Conservation (phyloP, 164 flowering plant genomes). For the Vitis cinerea region DNA sequence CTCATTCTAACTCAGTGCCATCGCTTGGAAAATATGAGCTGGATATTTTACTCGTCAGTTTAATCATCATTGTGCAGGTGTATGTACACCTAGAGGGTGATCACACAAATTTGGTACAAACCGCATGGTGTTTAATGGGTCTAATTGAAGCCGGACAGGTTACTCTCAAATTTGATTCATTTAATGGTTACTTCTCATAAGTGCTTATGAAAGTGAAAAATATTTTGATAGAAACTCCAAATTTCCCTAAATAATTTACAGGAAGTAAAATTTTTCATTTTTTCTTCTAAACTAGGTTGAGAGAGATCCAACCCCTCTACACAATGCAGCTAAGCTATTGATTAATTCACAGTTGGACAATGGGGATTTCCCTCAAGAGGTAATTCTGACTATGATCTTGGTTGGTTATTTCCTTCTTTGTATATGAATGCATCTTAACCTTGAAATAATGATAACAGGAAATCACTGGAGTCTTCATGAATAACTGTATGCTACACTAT, state of each 20-base stretch:
- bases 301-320: slow-evolving; percentile 36
- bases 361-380: slow-evolving; percentile 50
- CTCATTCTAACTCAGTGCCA: not conserved
- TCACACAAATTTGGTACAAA: slow-evolving; percentile 51
- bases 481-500: too few species aligned
- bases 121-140: slow-evolving; percentile 62
- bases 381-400: not conserved
- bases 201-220: too few species aligned
- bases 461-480: too few species aligned
- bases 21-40: too few species aligned
- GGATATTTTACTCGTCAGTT: too few species aligned
- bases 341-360: slow-evolving; percentile 39
- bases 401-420: too few species aligned
- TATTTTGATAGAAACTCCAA: too few species aligned
- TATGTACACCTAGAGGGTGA: slow-evolving; percentile 44
- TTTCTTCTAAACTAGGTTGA: slow-evolving; percentile 15
- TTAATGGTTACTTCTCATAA: not conserved
- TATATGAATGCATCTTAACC: too few species aligned
- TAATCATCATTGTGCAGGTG: slow-evolving; percentile 19
- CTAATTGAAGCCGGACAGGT: slow-evolving; percentile 57
- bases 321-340: slow-evolving; percentile 33
- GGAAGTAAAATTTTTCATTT: not conserved
- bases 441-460: too few species aligned
- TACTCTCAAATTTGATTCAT: not conserved
- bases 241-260: too few species aligned